A percentile compares a stretch with the other conserved stretches of the same genome.
Evolutionary conservation across 192 early-diverging fungal species (phyloP).

Genomic region (Powellomyces hirtus): DNA sequence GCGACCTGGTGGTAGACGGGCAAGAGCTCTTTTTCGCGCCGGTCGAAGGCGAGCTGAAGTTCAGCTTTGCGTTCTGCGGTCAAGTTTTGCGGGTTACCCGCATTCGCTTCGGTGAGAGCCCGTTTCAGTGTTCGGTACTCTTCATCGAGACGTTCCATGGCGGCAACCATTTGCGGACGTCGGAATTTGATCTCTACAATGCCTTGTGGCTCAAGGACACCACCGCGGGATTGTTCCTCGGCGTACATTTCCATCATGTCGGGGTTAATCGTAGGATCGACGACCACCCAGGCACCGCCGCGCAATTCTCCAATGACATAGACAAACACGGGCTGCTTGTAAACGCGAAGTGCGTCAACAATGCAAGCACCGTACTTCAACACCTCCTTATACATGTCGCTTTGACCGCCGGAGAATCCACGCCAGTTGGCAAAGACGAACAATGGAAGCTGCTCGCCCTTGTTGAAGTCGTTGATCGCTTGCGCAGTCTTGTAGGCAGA

Average conservation of each 20-base stretch:
- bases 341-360: slow-evolving; percentile 92
- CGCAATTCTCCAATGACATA: slow-evolving; percentile 96
- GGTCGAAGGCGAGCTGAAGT: slow-evolving; percentile 71
- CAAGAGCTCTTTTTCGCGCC: slow-evolving; percentile 80
- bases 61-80: slow-evolving; percentile 61
- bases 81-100: slow-evolving; percentile 32
- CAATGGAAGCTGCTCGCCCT: slow-evolving; percentile 95
- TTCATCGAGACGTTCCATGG: slow-evolving; percentile 90
- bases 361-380: slow-evolving; percentile 97
- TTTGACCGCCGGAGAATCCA: slow-evolving; percentile 98
- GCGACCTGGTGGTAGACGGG: slow-evolving; percentile 92
- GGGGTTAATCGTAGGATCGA: slow-evolving; percentile 95
- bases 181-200: slow-evolving; percentile 99
- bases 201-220: slow-evolving; percentile 95
- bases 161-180: slow-evolving; percentile 83
- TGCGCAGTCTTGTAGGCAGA: slow-evolving; percentile 99
- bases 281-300: slow-evolving; percentile 97
- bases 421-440: slow-evolving; percentile 99
- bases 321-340: slow-evolving; percentile 97
- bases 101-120: slow-evolving; percentile 33
- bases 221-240: slow-evolving; percentile 83
- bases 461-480: slow-evolving; percentile 98
- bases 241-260: slow-evolving; percentile 99
- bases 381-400: slow-evolving; percentile 98
- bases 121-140: slow-evolving; percentile 73